Percentiles rank a stretch among this genome's conserved stretches.
Conservation (phyloP, 2,329 filamentous ascomycete genomes). For the Aspergillus nomiae region DNA sequence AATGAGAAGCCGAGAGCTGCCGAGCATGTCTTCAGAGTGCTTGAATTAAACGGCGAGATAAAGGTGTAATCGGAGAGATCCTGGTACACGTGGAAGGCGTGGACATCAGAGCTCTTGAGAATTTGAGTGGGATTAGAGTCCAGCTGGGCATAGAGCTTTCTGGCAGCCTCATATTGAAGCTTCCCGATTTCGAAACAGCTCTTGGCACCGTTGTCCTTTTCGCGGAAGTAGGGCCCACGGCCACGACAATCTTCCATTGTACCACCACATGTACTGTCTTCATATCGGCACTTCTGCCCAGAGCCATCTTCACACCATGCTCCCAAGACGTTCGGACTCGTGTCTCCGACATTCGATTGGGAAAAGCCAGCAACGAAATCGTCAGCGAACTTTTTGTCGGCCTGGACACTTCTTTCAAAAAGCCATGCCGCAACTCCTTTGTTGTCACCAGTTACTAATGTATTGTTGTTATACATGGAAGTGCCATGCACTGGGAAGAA, state of each 20-base stretch:
- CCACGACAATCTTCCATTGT: slow-evolving; percentile 48
- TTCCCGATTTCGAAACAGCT: slow-evolving; percentile 54
- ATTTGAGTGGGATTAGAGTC: slow-evolving; percentile 42
- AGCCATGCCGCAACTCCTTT: slow-evolving; percentile 89
- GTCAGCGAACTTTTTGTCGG: slow-evolving; percentile 58
- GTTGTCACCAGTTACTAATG: slow-evolving; percentile 89
- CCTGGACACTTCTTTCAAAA: slow-evolving; percentile 70
- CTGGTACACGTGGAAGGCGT: slow-evolving; percentile 81
- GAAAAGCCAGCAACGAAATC: slow-evolving; percentile 89
- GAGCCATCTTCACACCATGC: slow-evolving; percentile 88
- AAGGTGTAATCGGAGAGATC: slow-evolving; percentile 79
- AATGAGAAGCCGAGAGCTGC: slow-evolving; percentile 91
- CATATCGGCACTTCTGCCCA: slow-evolving; percentile 53
- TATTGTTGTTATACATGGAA: slow-evolving; percentile 88
- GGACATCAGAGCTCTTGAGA: slow-evolving; percentile 66
- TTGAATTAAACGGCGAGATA: slow-evolving; percentile 65
- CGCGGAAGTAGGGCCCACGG: slow-evolving; percentile 48
- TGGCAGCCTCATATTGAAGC: slow-evolving; percentile 48
- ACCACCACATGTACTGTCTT: slow-evolving; percentile 76
- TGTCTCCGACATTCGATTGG: slow-evolving; percentile 88
- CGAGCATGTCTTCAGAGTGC: slow-evolving; percentile 70
- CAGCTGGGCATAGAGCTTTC: slow-evolving; percentile 59
- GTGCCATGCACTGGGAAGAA: slow-evolving; percentile 95
- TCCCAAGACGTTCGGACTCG: slow-evolving; percentile 82
- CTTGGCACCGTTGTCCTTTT: slow-evolving; percentile 49